Conservation (phyloP, 306 rosid species). For the Lathyrus aphaca region DNA sequence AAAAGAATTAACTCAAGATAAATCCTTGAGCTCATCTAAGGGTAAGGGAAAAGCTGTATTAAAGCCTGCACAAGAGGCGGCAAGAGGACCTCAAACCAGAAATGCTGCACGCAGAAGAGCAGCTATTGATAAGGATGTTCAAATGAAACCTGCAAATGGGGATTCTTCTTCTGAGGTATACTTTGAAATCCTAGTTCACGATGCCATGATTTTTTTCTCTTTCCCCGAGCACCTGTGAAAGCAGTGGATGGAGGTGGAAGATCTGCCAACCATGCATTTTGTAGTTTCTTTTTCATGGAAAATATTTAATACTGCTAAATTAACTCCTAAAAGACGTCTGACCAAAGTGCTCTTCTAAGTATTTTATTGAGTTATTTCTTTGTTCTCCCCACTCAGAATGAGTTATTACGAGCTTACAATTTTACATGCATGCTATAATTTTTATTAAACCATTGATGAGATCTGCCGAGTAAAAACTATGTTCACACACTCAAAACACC, state of each 20-base stretch:
- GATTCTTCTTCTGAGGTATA: slow-evolving; percentile 98
- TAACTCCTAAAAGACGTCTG: background rate
- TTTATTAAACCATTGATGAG: slow-evolving; percentile 18
- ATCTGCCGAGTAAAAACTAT: slow-evolving; percentile 3
- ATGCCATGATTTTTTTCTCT: background rate
- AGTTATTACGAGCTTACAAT: background rate
- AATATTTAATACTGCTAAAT: slow-evolving; percentile 15
- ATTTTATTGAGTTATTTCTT: background rate
- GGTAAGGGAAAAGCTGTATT: slow-evolving; percentile 97
- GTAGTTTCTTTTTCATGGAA: background rate
- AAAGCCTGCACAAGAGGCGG: slow-evolving; percentile 83
- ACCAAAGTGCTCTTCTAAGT: background rate
- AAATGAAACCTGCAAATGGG: slow-evolving; percentile 69
- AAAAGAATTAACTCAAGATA: slow-evolving; percentile 75
- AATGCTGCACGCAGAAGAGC: slow-evolving; percentile 87
- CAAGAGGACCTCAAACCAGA: slow-evolving; percentile 92
- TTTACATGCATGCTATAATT: slow-evolving; percentile 7
- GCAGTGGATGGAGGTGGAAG: background rate
- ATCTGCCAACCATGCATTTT: slow-evolving; percentile 17
- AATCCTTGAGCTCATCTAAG: slow-evolving; percentile 79
- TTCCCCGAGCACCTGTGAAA: background rate
- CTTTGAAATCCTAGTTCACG: slow-evolving; percentile 23
- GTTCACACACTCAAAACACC: background rate
- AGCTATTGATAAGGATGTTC: slow-evolving; percentile 83
- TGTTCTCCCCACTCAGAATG: background rate